phyloP scores from a whole-genome alignment of 805 yeast species.

The Starmera quercuum region DNA sequence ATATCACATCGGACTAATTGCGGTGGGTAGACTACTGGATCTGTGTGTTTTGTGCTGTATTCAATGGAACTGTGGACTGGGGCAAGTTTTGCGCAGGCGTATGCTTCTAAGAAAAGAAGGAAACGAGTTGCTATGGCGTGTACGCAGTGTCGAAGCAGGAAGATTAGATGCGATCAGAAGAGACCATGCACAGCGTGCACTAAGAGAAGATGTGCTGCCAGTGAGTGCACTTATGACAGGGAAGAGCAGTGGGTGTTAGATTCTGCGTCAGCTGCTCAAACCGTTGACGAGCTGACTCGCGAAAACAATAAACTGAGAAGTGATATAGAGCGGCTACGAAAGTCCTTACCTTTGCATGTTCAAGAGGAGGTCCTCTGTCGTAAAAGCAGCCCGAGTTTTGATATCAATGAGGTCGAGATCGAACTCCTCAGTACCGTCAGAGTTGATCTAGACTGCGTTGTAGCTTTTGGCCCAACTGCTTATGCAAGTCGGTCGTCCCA shows the following conservation, averaged over 20 bases:
- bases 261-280: conserved; percentile 18
- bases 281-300: conserved; percentile 6
- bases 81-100: no score
- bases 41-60: no score
- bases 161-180: conserved; percentile 15
- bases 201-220: conserved; percentile 14
- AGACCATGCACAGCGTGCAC: conserved; percentile 17
- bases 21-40: no score
- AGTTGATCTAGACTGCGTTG: conserved; percentile 3
- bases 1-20: no score
- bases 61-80: no score
- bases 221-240: conserved; percentile 19
- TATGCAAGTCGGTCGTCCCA: conserved; percentile 12
- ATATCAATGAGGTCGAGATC: neutral
- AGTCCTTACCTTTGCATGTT: neutral
- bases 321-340: conserved; percentile 8
- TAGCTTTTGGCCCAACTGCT: conserved; percentile 14
- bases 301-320: conserved; percentile 13
- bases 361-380: neutral
- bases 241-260: conserved; percentile 1
- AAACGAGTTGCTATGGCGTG: conserved; percentile 13
- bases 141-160: conserved; percentile 14
- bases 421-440: neutral
- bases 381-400: no score
- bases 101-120: no score